Evolutionary conservation across 2,329 filamentous ascomycete species (phyloP).

Genomic region (Tolypocladium album): DNA sequence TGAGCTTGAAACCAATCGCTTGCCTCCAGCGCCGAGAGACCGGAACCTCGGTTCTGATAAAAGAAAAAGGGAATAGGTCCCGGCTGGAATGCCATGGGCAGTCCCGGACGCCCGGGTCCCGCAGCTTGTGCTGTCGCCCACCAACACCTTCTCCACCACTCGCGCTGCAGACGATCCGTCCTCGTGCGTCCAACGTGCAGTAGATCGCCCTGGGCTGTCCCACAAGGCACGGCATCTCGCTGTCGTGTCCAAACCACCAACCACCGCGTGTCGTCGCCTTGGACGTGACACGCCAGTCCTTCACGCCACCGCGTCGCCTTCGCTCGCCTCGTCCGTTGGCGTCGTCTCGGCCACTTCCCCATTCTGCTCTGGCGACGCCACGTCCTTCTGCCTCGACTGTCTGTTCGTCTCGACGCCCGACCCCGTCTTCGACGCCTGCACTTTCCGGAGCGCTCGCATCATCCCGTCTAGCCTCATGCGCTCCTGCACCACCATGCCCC

Average conservation of each 20-base stretch:
- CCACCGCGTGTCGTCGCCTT: neutral
- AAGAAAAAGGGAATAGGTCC: neutral
- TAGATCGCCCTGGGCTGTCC: neutral
- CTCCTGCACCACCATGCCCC: conserved; percentile 70
- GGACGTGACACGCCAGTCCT: neutral
- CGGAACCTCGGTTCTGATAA: neutral
- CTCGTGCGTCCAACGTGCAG: neutral
- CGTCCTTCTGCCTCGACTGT: neutral
- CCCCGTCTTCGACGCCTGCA: conserved; percentile 20
- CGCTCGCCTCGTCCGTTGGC: neutral
- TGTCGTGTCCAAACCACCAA: neutral
- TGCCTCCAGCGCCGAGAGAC: neutral
- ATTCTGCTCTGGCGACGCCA: neutral
- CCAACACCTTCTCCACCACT: neutral
- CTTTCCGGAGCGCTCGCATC: conserved; percentile 62
- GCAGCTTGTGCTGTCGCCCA: neutral
- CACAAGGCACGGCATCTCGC: neutral
- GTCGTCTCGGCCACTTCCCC: neutral
- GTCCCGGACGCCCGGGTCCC: neutral
- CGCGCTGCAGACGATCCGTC: neutral
- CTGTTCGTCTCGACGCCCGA: neutral
- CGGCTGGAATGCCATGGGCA: neutral
- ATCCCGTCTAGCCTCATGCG: conserved; percentile 70
- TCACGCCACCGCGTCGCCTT: neutral
- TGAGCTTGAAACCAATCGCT: neutral